Conservation (phyloP, 495 filamentous ascomycete genomes). For the Penicillium paradoxum region DNA sequence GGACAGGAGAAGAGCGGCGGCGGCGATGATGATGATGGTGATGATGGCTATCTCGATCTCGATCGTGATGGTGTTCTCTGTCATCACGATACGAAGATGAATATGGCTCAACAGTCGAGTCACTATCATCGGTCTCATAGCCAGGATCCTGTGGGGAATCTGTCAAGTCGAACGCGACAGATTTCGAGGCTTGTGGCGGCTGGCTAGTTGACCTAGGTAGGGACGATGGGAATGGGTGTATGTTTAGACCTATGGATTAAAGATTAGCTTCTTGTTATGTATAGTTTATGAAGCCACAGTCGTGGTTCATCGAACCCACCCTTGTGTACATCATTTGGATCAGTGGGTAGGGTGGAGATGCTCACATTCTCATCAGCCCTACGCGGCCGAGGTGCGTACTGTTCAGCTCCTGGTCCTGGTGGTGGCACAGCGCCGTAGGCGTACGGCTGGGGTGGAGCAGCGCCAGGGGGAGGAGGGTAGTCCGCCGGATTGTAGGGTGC, state of each 20-base stretch:
- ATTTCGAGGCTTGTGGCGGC: conserved; percentile 27
- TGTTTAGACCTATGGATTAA: conserved; percentile 23
- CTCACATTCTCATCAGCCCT: conserved; percentile 56
- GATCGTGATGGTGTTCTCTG: conserved; percentile 10
- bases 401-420: conserved; percentile 33
- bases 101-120: conserved; percentile 29
- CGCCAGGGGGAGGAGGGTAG: conserved; percentile 44
- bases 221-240: neutral
- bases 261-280: neutral
- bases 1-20: conserved; percentile 27
- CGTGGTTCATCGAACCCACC: conserved; percentile 42
- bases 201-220: conserved; percentile 21
- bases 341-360: conserved; percentile 37
- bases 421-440: conserved; percentile 34
- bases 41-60: neutral
- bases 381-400: conserved; percentile 40
- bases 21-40: conserved; percentile 13
- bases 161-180: conserved; percentile 35
- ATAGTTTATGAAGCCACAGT: conserved; percentile 1
- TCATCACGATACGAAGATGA: conserved; percentile 7
- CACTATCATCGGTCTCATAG: conserved; percentile 44
- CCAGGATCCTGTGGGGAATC: conserved; percentile 16
- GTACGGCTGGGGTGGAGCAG: conserved; percentile 41
- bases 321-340: conserved; percentile 34
- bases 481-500: conserved; percentile 38